Base-by-base conservation (phyloP, 2,329 filamentous ascomycete species). In the Pseudopyrenochaeta lycopersici region DNA sequence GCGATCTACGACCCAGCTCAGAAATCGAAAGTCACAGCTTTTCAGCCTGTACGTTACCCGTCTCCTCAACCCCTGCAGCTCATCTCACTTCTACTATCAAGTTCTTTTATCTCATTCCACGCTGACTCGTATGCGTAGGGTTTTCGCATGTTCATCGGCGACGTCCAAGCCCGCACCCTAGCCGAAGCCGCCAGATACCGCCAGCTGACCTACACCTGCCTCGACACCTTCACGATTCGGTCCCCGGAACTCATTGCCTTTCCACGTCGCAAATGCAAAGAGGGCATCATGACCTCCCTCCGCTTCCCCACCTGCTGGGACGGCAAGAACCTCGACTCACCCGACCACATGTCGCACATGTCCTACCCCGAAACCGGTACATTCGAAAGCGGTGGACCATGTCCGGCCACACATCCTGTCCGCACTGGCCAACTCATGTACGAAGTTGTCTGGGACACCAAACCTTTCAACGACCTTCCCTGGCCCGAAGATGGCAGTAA, bases 331-430 rank as follows among this genome's bases (percentile, higher is more conserved):
- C 54, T 79, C 4, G 80, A 88, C 70, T 49, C 48, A 1, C 56
- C 56, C 2, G 52, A 56, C 29, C 85, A 88, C 78, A 81, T 80
- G 73, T 78, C 78, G 56, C 86, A 80, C 60, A 76, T 80, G 10
- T 71, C 79, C 7, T 80, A 80, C 49, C 78, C 79, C 1, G 66
- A 60, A 21, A 68, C 59, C n/a, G 68, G 68, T 2, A 66, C 68
- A 9, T 70, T 70, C 54, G 59, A 60, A 36, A 56, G 56, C 30
- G 66, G 65, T 20, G 78, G 78, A 12, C 53, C 64, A 10, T 80
- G 78, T 53, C 78, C 78, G 0, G 64, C 75, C 0, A 77, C 73
- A 0, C 78, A 80, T 67, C 78, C 79, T 0, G 71, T 81, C 18
- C 70, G 74, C n/a, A 81, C 80, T 52, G 79, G 79, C 4, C 79